Percentiles rank a stretch among this genome's conserved stretches.
Evolutionary conservation across 75 land plant species (phyloP).

Genomic region (Adiantum capillusveneris): DNA sequence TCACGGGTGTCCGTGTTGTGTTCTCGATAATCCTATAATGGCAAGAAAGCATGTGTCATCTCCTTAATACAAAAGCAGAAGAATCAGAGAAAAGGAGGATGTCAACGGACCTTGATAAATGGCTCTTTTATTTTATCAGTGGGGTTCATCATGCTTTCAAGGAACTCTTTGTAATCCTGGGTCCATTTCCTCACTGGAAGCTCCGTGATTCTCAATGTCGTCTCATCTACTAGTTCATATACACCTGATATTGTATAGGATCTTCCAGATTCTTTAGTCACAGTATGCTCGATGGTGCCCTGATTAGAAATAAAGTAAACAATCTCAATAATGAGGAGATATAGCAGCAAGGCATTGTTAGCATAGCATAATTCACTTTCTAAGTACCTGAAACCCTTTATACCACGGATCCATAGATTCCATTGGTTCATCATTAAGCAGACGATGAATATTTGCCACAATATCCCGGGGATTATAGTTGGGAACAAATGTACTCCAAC

Average conservation of each 20-base stretch:
- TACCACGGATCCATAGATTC: conserved; percentile 97
- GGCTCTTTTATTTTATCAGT: conserved; percentile 78
- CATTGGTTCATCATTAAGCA: conserved; percentile 66
- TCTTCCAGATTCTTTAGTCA: conserved; percentile 57
- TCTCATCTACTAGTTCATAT: conserved; percentile 69
- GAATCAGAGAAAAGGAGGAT: no score
- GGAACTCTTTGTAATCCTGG: conserved; percentile 86
- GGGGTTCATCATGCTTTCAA: conserved; percentile 46
- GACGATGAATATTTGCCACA: conserved; percentile 59
- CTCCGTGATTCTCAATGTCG: conserved; percentile 74
- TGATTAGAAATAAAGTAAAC: no score
- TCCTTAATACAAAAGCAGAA: no score
- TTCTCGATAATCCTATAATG: conserved; percentile 57
- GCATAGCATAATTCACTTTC: no score
- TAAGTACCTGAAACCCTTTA: conserved; percentile 78
- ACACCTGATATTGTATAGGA: conserved; percentile 73
- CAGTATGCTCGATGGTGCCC: conserved; percentile 80
- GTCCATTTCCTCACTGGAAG: conserved; percentile 90
- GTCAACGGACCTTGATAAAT: conserved; percentile 58
- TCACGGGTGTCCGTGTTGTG: conserved; percentile 51
- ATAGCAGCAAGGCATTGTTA: no score
- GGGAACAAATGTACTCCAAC: conserved; percentile 95
- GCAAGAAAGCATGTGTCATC: not conserved
- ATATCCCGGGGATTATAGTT: conserved; percentile 97
- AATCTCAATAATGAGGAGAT: no score